These are phyloP conservation scores for Diaporthe aspalathi DNA, from an alignment of 2,329 filamentous ascomycete species.

Conservation along the genomic window DNA sequence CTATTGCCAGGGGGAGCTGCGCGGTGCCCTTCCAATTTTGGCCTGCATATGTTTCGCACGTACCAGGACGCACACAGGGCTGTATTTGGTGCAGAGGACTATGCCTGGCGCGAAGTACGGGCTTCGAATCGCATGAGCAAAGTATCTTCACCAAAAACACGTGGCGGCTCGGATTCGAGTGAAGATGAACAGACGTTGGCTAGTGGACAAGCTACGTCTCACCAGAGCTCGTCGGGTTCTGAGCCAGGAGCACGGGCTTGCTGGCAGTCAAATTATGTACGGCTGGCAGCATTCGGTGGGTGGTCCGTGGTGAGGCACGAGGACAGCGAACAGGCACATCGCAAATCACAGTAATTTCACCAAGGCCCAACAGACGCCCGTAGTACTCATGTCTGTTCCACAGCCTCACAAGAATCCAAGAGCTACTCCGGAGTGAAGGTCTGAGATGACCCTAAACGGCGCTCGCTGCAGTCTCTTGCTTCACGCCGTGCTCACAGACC, in stretches of 20 bases:
- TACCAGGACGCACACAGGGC: neutral
- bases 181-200: conserved; percentile 18
- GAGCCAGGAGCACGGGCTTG: conserved; percentile 2
- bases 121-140: neutral
- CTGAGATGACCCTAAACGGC: neutral
- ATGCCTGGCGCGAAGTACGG: neutral
- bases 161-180: conserved; percentile 2
- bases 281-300: neutral
- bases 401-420: neutral
- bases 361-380: neutral
- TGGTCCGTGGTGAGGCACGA: conserved; percentile 25
- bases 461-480: conserved; percentile 4
- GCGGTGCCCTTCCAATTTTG: neutral
- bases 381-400: neutral
- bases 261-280: neutral
- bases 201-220: neutral
- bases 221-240: neutral
- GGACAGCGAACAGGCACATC: conserved; percentile 19
- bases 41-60: conserved; percentile 10
- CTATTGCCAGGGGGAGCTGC: neutral
- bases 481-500: conserved; percentile 13
- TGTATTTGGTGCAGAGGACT: neutral
- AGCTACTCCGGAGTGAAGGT: neutral
- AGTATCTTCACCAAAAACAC: neutral
- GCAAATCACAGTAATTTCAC: conserved; percentile 24